Percentiles rank a stretch among this genome's conserved stretches.
phyloP scores from a whole-genome alignment of 305 asterid species.

The Salvia sclarea region DNA sequence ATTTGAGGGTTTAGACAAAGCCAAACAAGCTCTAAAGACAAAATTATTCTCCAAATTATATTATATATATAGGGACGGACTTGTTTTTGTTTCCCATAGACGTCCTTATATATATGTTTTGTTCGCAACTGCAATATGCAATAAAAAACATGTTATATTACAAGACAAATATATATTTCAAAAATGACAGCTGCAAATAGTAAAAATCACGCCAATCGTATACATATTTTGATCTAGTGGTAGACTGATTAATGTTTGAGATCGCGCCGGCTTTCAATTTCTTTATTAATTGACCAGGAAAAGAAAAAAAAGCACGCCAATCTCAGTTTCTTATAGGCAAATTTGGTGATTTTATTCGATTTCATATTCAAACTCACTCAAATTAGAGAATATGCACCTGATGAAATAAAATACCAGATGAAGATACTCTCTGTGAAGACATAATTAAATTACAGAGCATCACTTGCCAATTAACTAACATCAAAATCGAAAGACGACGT shows the following conservation, averaged over 20 bases:
- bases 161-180: constrained; percentile 17
- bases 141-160: background rate
- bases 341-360: background rate
- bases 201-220: background rate
- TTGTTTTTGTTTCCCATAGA: background rate
- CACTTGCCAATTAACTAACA: too few relatives aligned
- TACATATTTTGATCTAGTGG: too few relatives aligned
- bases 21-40: background rate
- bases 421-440: too few relatives aligned
- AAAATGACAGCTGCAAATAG: background rate
- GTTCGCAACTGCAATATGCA: background rate
- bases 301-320: background rate
- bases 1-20: too few relatives aligned
- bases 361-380: background rate
- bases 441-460: too few relatives aligned
- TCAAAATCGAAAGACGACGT: background rate
- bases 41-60: background rate
- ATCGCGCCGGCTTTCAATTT: too few relatives aligned
- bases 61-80: too few relatives aligned
- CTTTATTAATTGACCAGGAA: too few relatives aligned
- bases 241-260: too few relatives aligned
- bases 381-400: background rate
- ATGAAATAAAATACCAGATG: background rate
- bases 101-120: background rate
- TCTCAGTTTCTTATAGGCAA: background rate